Conservation (phyloP, 257 asterid genomes). For the Echium plantagineum region DNA sequence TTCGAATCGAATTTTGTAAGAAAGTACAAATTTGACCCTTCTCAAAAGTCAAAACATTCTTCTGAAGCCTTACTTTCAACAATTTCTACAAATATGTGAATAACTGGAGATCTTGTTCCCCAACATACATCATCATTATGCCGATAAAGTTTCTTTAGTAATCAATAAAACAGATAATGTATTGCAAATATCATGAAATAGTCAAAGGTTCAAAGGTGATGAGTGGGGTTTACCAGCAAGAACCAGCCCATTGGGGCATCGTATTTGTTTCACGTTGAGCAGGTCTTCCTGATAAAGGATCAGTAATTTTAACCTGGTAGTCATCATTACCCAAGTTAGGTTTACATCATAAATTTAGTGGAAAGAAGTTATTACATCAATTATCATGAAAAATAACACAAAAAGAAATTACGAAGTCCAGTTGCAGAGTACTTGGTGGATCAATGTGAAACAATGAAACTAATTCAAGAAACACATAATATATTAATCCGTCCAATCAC, state of each 20-base stretch:
- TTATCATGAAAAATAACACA: neutral
- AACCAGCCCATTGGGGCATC: conserved; percentile 99
- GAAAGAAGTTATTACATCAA: neutral
- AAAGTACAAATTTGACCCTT: too few relatives aligned
- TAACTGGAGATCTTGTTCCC: neutral
- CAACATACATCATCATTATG: neutral
- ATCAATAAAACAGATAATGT: neutral
- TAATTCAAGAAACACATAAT: neutral
- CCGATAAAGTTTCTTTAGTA: neutral
- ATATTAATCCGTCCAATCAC: neutral
- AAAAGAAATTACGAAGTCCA: too few relatives aligned
- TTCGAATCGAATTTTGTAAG: neutral
- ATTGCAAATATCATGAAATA: conserved; percentile 3
- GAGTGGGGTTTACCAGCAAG: conserved; percentile 66
- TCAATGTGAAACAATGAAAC: neutral
- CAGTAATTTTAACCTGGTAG: conserved; percentile 54
- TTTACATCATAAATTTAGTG: neutral
- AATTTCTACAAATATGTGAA: too few relatives aligned
- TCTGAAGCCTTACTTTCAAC: neutral
- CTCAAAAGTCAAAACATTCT: neutral
- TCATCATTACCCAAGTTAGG: conserved; percentile 9
- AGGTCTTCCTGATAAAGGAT: conserved; percentile 54
- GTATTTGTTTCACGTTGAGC: conserved; percentile 88
- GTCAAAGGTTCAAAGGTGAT: conserved; percentile 10
- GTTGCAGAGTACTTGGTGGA: too few relatives aligned